These are phyloP conservation scores for Hemileccinum rubropunctum DNA, from an alignment of 768 basidiomycete species.

Conservation along the genomic window DNA sequence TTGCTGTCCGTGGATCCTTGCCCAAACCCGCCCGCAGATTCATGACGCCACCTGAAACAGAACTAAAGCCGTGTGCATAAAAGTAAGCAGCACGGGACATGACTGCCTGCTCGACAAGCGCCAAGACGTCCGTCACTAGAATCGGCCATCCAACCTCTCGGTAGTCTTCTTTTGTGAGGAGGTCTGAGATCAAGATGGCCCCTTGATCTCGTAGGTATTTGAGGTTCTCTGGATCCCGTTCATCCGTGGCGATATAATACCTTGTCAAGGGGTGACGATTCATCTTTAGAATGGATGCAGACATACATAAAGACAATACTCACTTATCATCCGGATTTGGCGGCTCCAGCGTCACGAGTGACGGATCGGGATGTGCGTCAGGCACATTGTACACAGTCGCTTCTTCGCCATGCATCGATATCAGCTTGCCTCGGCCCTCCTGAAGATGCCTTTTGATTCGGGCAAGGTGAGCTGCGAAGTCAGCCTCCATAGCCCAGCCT, in stretches of 20 bases:
- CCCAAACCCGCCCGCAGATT: slow-evolving; percentile 41
- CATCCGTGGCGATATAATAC: slow-evolving; percentile 41
- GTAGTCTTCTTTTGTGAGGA: slow-evolving; percentile 42
- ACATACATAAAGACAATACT: background rate
- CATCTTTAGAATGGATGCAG: background rate
- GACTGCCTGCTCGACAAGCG: slow-evolving; percentile 41
- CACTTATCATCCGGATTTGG: slow-evolving; percentile 25
- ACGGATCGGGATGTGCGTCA: slow-evolving; percentile 13
- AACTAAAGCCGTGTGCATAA: slow-evolving; percentile 40
- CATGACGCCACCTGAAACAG: slow-evolving; percentile 40
- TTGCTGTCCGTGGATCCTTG: slow-evolving; percentile 38
- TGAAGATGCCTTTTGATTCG: slow-evolving; percentile 30
- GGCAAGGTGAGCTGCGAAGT: slow-evolving; percentile 32
- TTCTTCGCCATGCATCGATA: slow-evolving; percentile 20
- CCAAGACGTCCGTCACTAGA: slow-evolving; percentile 42
- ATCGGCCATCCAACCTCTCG: slow-evolving; percentile 40
- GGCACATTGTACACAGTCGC: slow-evolving; percentile 22
- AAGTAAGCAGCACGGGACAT: slow-evolving; percentile 39
- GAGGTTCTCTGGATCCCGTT: slow-evolving; percentile 35
- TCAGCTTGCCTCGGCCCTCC: slow-evolving; percentile 14
- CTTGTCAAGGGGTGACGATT: slow-evolving; percentile 9
- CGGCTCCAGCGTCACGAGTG: slow-evolving; percentile 23
- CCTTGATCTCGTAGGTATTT: slow-evolving; percentile 33
- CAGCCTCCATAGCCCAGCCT: slow-evolving; percentile 35
- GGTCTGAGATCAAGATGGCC: slow-evolving; percentile 40